Evolutionary conservation across 176 grass and related monocot genomes (phyloP), one percentile per base, ranked within the genome.

Genomic region (Aegilops longissima): DNA sequence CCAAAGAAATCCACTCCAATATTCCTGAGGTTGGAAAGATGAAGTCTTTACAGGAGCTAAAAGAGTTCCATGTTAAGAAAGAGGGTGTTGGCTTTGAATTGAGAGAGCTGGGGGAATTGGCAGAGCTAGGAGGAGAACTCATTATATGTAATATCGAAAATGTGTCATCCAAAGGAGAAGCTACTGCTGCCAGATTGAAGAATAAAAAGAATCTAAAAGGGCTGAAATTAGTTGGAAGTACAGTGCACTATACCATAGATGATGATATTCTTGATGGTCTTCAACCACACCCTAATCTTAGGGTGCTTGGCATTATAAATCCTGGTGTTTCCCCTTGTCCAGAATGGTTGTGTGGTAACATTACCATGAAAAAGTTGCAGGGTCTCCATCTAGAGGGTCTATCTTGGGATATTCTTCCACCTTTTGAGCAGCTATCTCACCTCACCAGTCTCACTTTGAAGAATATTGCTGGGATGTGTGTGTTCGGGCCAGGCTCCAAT

Each of bases 361-460:
- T 6, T 12, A 42, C 9, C 35, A 72, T 0, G 23, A 72, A 72
- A 23, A 13, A 4, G 18, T 42, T 72, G 10, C 9, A 72, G 20
- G 1, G 0, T 13, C 36, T 72, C 0, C 70, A 72, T 42, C 18
- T 72, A 0, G 70, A 72, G 36, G 70, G 70, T 23, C 0, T 71
- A 0, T 71, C 35, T 0, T 71, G 68, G 68, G 0, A 2, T 0
- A 6, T 35, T 12, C 68, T 38, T 23, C 68, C 35, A 71, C 0
- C 9, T 39, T 71, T 71, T 40, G 68, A 23, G 9, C 9, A 23
- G 35, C 9, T 71, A 21, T 9, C 9, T 9, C 31, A 69, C 4
- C 66, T 69, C 6, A 71, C 0, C 0, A n/a, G 2, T 11, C 35
- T 12, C 4, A 12, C 4, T 12, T 40, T 66, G 2, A 66, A 66